Conservation (phyloP, 768 basidiomycete species). For the Trametes cingulata region DNA sequence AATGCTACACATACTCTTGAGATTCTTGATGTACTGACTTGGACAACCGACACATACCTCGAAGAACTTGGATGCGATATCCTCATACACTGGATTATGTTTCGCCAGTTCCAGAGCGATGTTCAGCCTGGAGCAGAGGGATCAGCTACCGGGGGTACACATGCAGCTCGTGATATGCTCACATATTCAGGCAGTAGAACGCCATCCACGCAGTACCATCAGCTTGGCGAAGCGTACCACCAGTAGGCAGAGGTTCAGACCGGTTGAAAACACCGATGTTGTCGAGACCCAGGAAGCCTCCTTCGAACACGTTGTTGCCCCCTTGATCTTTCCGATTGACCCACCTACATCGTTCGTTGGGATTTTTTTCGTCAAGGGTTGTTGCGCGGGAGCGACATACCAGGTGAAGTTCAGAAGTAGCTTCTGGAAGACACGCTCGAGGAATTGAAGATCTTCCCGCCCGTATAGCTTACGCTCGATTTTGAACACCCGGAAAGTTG, state of each 20-base stretch:
- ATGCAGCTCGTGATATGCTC: slow-evolving; percentile 24
- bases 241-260: slow-evolving; percentile 94
- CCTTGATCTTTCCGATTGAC: slow-evolving; percentile 96
- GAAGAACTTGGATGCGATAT: slow-evolving; percentile 98
- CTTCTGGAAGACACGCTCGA: slow-evolving; percentile 99
- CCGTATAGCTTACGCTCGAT: slow-evolving; percentile 96
- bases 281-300: slow-evolving; percentile 96
- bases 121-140: slow-evolving; percentile 63
- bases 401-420: slow-evolving; percentile 96
- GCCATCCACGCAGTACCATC: slow-evolving; percentile 99
- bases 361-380: background rate
- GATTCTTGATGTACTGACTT: slow-evolving; percentile 14
- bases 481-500: slow-evolving; percentile 98
- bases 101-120: slow-evolving; percentile 98
- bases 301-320: slow-evolving; percentile 97
- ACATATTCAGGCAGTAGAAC: slow-evolving; percentile 98
- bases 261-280: slow-evolving; percentile 99
- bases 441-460: slow-evolving; percentile 84
- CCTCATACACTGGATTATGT: slow-evolving; percentile 96
- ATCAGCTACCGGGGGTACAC: slow-evolving; percentile 3
- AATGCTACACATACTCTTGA: slow-evolving; percentile 57
- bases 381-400: slow-evolving; percentile 39
- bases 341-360: slow-evolving; percentile 61
- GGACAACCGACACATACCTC: slow-evolving; percentile 49
- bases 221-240: slow-evolving; percentile 91